Conservation (phyloP, 805 yeast species). For the Wickerhamomyces chambardii region DNA sequence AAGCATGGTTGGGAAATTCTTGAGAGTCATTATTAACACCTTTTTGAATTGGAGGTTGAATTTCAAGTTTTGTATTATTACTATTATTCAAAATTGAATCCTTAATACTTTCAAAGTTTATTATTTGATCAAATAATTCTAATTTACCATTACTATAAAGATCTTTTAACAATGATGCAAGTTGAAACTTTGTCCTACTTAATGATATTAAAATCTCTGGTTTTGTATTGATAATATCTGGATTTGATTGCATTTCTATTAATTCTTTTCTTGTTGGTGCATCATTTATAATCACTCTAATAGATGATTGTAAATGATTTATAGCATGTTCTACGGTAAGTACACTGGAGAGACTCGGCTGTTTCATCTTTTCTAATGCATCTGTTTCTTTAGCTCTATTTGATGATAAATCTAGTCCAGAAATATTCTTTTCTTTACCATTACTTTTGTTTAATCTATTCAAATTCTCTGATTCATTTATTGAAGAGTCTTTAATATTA, state of each 20-base stretch:
- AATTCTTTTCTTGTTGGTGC: slow-evolving; percentile 43
- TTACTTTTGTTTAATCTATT: too few species aligned
- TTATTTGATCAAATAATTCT: slow-evolving; percentile 46
- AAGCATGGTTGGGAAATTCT: too few species aligned
- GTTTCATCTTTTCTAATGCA: too few species aligned
- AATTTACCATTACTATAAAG: slow-evolving; percentile 38
- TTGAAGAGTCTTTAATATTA: too few species aligned
- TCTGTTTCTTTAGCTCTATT: too few species aligned
- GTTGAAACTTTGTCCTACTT: slow-evolving; percentile 41
- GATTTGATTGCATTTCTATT: slow-evolving; percentile 22
- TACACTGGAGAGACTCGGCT: slow-evolving; percentile 13
- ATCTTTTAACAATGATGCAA: slow-evolving; percentile 54
- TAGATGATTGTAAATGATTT: slow-evolving; percentile 39
- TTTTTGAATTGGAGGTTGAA: neutral
- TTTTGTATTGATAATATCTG: slow-evolving; percentile 20
- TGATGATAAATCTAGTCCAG: too few species aligned
- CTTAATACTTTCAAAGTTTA: slow-evolving; percentile 33
- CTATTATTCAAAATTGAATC: neutral
- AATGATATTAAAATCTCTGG: slow-evolving; percentile 40
- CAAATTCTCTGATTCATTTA: too few species aligned
- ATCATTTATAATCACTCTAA: slow-evolving; percentile 39
- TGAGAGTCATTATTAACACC: too few species aligned
- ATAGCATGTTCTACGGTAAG: slow-evolving; percentile 42
- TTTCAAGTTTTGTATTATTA: neutral
- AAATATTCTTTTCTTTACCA: too few species aligned